Conservation (phyloP, 768 basidiomycete species). For the Neoboletus magnificus region DNA sequence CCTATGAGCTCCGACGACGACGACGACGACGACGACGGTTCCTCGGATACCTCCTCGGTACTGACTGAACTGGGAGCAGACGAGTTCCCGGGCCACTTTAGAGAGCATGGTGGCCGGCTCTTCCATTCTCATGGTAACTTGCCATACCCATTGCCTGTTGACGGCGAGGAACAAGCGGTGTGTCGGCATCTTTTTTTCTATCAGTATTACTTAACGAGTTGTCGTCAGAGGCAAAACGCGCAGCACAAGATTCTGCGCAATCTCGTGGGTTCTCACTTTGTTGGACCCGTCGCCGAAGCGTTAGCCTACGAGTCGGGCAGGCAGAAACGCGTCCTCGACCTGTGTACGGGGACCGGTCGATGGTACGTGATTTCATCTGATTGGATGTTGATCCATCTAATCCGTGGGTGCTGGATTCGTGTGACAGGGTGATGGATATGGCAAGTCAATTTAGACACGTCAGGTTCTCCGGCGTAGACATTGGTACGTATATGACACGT, state of each 20-base stretch:
- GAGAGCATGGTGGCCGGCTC: constrained; percentile 55
- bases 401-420: constrained; percentile 8
- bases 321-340: constrained; percentile 58
- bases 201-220: not conserved
- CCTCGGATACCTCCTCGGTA: constrained; percentile 42
- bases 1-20: constrained; percentile 20
- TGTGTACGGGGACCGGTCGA: constrained; percentile 72
- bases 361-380: constrained; percentile 48
- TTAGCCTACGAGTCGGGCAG: constrained; percentile 41
- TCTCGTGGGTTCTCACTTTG: constrained; percentile 54
- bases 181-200: constrained; percentile 15
- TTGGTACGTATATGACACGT: constrained; percentile 48
- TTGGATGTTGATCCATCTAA: constrained; percentile 19
- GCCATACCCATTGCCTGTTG: constrained; percentile 73
- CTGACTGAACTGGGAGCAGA: constrained; percentile 46
- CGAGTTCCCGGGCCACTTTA: constrained; percentile 61
- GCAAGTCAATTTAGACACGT: constrained; percentile 61
- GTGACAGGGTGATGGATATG: constrained; percentile 70
- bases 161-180: constrained; percentile 67
- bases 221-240: constrained; percentile 48
- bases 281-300: constrained; percentile 56
- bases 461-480: constrained; percentile 68
- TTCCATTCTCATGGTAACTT: constrained; percentile 62
- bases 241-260: constrained; percentile 48
- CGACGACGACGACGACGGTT: constrained; percentile 35